Conservation (phyloP, 1,284 basidiomycete species). For the Peniophora sp. region DNA sequence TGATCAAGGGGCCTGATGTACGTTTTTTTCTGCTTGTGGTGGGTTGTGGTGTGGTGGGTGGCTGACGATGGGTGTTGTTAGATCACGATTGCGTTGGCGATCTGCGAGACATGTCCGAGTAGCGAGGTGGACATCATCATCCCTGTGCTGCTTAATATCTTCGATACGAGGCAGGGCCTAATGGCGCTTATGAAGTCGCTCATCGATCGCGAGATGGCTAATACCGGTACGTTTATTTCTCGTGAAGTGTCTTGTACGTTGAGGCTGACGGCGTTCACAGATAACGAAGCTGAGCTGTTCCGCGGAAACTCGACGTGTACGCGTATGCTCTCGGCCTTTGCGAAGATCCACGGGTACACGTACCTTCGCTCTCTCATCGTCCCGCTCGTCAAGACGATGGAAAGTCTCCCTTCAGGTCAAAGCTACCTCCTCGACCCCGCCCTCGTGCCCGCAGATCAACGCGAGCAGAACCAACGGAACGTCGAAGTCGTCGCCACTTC, state of each 20-base stretch:
- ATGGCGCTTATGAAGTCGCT: conserved; percentile 74
- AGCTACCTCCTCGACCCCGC: conserved; percentile 77
- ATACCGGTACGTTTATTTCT: conserved; percentile 46
- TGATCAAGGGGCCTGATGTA: conserved; percentile 43
- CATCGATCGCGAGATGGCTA: conserved; percentile 77
- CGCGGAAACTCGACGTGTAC: conserved; percentile 83
- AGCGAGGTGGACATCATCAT: conserved; percentile 79
- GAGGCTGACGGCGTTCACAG: conserved; percentile 27
- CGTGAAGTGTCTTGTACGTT: neutral
- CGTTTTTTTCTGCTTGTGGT: conserved; percentile 17
- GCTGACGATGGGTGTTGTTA: too few relatives aligned
- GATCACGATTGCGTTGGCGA: conserved; percentile 75
- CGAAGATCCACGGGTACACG: conserved; percentile 81
- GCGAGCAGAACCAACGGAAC: conserved; percentile 63
- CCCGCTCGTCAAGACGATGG: conserved; percentile 71
- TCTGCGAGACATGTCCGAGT: conserved; percentile 79
- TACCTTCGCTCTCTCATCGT: conserved; percentile 75
- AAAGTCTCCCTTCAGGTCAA: conserved; percentile 62
- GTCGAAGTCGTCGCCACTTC: conserved; percentile 70
- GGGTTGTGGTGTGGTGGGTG: conserved; percentile 1
- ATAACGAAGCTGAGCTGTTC: conserved; percentile 75
- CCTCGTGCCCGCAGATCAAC: conserved; percentile 53
- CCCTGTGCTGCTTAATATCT: conserved; percentile 80
- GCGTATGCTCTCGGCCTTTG: conserved; percentile 78
- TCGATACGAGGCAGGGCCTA: conserved; percentile 71